phyloP scores from a whole-genome alignment of 2,329 filamentous ascomycete genomes.

The Colletotrichum phormii region DNA sequence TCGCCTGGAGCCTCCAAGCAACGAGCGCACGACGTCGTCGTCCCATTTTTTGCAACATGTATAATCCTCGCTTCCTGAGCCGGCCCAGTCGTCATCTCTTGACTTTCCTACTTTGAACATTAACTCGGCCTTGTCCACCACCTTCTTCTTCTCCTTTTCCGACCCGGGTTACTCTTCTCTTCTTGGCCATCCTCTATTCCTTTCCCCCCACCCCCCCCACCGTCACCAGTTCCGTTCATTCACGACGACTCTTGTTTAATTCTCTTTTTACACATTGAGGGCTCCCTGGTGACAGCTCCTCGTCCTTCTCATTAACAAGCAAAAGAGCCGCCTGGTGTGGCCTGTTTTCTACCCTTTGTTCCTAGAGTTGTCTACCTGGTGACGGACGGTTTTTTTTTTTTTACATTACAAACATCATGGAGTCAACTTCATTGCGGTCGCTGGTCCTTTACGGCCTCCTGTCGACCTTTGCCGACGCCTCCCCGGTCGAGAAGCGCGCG shows the following conservation, averaged over 20 bases:
- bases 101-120: conserved; percentile 33
- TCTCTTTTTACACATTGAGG: conserved; percentile 4
- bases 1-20: conserved; percentile 34
- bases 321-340: conserved; percentile 36
- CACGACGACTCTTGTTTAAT: conserved; percentile 11
- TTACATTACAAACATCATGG: conserved; percentile 26
- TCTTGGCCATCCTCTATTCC: conserved; percentile 10
- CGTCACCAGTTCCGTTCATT: conserved; percentile 16
- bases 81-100: conserved; percentile 8
- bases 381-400: conserved; percentile 24
- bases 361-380: conserved; percentile 14
- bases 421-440: conserved; percentile 27
- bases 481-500: conserved; percentile 35
- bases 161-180: conserved; percentile 18
- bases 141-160: neutral
- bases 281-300: conserved; percentile 34
- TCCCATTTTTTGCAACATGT: conserved; percentile 37
- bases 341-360: conserved; percentile 4
- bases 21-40: conserved; percentile 33
- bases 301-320: conserved; percentile 17
- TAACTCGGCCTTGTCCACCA: conserved; percentile 14
- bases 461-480: conserved; percentile 42
- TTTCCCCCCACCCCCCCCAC: neutral
- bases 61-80: conserved; percentile 26
- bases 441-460: conserved; percentile 32